Percentiles rank a stretch among this genome's conserved stretches.
phyloP scores from a whole-genome alignment of 305 asterid species.

The Solanum chacoense region DNA sequence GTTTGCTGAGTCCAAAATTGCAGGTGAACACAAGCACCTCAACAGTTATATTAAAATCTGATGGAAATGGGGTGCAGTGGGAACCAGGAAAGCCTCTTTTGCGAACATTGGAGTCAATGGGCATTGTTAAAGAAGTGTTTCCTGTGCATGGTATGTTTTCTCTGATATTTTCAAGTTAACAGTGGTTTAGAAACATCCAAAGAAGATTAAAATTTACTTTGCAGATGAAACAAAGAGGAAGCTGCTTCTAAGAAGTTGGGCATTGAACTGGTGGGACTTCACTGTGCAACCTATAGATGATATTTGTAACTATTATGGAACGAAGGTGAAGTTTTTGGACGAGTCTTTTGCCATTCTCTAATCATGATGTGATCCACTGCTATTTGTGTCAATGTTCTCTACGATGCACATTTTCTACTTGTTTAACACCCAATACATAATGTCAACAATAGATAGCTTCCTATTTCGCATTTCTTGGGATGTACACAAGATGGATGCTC shows the following conservation, averaged over 20 bases:
- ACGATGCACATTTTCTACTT: background rate
- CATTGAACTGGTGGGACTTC: constrained; percentile 85
- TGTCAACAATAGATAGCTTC: constrained; percentile 59
- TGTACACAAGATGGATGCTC: constrained; percentile 88
- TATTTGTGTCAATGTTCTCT: constrained; percentile 8
- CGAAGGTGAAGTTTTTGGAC: constrained; percentile 40
- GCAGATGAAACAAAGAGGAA: constrained; percentile 73
- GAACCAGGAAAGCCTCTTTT: constrained; percentile 55
- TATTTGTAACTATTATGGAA: constrained; percentile 71
- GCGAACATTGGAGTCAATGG: constrained; percentile 39
- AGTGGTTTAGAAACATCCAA: background rate
- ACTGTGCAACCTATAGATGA: constrained; percentile 89
- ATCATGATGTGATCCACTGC: background rate
- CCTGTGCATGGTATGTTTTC: constrained; percentile 69
- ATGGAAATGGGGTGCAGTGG: constrained; percentile 43
- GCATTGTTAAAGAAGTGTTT: constrained; percentile 70
- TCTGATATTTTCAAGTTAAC: constrained; percentile 9
- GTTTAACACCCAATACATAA: background rate
- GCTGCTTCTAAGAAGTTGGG: constrained; percentile 84
- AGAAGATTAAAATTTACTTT: constrained; percentile 5
- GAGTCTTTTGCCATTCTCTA: background rate
- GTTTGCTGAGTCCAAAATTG: constrained; percentile 9
- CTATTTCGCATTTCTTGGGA: constrained; percentile 83
- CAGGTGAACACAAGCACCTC: constrained; percentile 58
- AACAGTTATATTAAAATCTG: constrained; percentile 25